phyloP scores from a whole-genome alignment of 2,329 filamentous ascomycete genomes.

The Tricladium varicosporioides region DNA sequence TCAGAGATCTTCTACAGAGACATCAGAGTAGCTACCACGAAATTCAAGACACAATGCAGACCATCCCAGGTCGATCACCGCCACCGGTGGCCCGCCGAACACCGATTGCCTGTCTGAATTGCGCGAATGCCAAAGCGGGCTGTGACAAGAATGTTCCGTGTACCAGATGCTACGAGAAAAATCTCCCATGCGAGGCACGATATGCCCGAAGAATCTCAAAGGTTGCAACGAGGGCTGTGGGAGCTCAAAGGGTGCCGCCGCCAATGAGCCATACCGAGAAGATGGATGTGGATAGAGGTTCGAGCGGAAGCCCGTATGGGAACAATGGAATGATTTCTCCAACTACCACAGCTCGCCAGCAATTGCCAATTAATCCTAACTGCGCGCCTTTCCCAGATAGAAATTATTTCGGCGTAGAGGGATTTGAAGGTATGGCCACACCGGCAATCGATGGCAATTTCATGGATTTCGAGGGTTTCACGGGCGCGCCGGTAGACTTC shows the following conservation, averaged over 20 bases:
- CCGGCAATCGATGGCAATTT: not conserved
- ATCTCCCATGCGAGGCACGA: slow-evolving; percentile 45
- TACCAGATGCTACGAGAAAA: slow-evolving; percentile 48
- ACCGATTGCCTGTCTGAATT: slow-evolving; percentile 49
- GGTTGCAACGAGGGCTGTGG: slow-evolving; percentile 20
- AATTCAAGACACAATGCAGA: slow-evolving; percentile 45
- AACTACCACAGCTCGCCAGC: not conserved
- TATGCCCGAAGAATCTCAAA: slow-evolving; percentile 52
- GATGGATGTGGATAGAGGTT: slow-evolving; percentile 5
- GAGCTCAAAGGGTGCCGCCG: slow-evolving; percentile 3
- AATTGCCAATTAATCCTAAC: not conserved
- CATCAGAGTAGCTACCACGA: slow-evolving; percentile 53
- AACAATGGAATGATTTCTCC: not conserved
- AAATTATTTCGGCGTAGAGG: not conserved
- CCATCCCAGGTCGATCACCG: slow-evolving; percentile 42
- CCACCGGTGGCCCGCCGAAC: slow-evolving; percentile 41
- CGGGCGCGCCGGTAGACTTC: slow-evolving; percentile 1
- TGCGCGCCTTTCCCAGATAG: not conserved
- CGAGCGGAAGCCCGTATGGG: slow-evolving; percentile 1
- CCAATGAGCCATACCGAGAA: slow-evolving; percentile 8
- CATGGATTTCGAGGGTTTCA: slow-evolving; percentile 8
- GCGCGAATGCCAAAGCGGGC: slow-evolving; percentile 49
- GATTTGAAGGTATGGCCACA: not conserved
- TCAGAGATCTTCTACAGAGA: slow-evolving; percentile 48
- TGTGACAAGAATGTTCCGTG: slow-evolving; percentile 51